phyloP scores from a whole-genome alignment of 148 eudicot genomes.

The Simmondsia chinensis region DNA sequence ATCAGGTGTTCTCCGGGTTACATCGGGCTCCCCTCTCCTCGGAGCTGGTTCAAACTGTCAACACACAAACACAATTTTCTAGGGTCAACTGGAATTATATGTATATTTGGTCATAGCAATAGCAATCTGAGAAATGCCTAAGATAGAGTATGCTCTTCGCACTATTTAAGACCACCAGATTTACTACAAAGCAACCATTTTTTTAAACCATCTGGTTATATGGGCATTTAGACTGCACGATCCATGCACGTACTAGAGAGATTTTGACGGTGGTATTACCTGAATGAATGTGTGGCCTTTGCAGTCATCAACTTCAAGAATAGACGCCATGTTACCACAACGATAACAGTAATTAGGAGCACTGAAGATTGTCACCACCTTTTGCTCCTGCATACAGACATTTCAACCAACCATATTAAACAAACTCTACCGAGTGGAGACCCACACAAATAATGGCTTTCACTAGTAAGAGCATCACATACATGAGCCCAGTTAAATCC shows the following conservation, averaged over 20 bases:
- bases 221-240: too few species aligned
- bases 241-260: too few species aligned
- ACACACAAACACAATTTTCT: neutral
- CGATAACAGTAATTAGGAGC: slow-evolving; percentile 98
- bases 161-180: too few species aligned
- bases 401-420: too few species aligned
- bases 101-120: neutral
- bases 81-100: neutral
- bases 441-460: too few species aligned
- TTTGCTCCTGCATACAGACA: slow-evolving; percentile 67
- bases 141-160: too few species aligned
- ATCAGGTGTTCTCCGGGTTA: slow-evolving; percentile 88
- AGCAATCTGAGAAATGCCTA: too few species aligned
- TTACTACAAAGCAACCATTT: too few species aligned
- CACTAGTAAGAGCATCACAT: too few species aligned
- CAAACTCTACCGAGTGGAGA: too few species aligned
- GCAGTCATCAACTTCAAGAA: slow-evolving; percentile 95
- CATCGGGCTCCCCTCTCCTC: slow-evolving; percentile 96
- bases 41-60: slow-evolving; percentile 98
- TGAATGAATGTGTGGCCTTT: slow-evolving; percentile 88
- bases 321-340: slow-evolving; percentile 97
- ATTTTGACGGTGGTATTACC: too few species aligned
- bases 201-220: too few species aligned
- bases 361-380: slow-evolving; percentile 92
- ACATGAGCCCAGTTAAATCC: slow-evolving; percentile 98